Evolutionary conservation across 306 rosid genomes (phyloP).

Genomic region (Vigna nakashimae): DNA sequence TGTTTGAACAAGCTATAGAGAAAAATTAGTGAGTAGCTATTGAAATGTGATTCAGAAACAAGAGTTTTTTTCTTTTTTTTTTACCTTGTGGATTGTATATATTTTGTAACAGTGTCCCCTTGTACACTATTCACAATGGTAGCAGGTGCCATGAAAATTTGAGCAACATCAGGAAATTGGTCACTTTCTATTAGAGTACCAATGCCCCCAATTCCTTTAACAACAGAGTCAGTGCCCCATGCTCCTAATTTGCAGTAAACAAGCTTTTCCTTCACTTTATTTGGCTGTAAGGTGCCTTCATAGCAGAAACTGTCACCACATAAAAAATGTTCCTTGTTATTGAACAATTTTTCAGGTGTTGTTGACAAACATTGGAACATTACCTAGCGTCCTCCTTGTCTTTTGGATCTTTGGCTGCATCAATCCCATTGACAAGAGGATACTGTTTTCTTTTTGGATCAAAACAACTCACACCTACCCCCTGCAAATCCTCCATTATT

Average conservation of each 20-base stretch:
- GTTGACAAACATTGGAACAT: not conserved
- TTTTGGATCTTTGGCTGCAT: slow-evolving; percentile 58
- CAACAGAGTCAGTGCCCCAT: slow-evolving; percentile 71
- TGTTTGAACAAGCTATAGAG: slow-evolving; percentile 12
- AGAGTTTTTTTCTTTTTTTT: not conserved
- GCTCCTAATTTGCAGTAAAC: slow-evolving; percentile 60
- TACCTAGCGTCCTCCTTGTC: slow-evolving; percentile 67
- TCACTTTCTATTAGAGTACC: slow-evolving; percentile 66
- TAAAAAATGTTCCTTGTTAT: slow-evolving; percentile 12
- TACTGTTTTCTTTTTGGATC: slow-evolving; percentile 57
- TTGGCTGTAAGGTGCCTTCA: slow-evolving; percentile 55
- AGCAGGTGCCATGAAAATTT: slow-evolving; percentile 84
- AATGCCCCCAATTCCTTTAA: slow-evolving; percentile 67
- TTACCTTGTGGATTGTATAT: slow-evolving; percentile 74
- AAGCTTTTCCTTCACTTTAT: slow-evolving; percentile 68
- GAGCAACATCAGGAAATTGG: slow-evolving; percentile 63
- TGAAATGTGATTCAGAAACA: not conserved
- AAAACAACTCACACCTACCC: slow-evolving; percentile 75
- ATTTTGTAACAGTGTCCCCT: slow-evolving; percentile 52
- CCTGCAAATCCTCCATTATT: slow-evolving; percentile 59
- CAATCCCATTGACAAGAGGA: slow-evolving; percentile 71
- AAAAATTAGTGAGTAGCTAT: slow-evolving; percentile 1
- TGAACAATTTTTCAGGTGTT: not conserved
- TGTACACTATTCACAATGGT: slow-evolving; percentile 60
- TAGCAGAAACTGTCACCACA: slow-evolving; percentile 50